Conservation (phyloP, 805 yeast species). For the Ogataea methylovora region DNA sequence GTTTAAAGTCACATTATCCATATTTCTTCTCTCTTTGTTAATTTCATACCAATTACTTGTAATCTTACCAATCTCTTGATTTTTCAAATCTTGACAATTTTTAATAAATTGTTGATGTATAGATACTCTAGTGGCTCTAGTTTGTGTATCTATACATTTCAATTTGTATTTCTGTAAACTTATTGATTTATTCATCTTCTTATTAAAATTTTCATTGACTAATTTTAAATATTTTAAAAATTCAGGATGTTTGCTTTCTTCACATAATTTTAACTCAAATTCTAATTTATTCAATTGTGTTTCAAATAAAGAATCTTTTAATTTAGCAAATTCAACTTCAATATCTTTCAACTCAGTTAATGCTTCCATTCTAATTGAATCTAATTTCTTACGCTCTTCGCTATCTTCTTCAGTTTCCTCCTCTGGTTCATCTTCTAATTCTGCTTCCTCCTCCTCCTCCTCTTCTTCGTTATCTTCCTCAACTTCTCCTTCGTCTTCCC, state of each 20-base stretch:
- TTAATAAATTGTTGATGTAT: conserved; percentile 80
- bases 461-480: conserved; percentile 19
- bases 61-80: conserved; percentile 57
- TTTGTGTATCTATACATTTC: conserved; percentile 72
- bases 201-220: conserved; percentile 68
- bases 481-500: conserved; percentile 16
- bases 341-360: conserved; percentile 68
- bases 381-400: conserved; percentile 23
- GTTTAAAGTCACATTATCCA: conserved; percentile 59
- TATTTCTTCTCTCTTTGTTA: conserved; percentile 76
- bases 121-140: conserved; percentile 68
- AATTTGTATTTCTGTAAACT: conserved; percentile 54
- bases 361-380: conserved; percentile 50
- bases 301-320: conserved; percentile 78
- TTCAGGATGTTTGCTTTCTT: conserved; percentile 89
- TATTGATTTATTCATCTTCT: conserved; percentile 37
- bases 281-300: conserved; percentile 73
- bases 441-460: conserved; percentile 17
- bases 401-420: conserved; percentile 15
- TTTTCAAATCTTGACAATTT: conserved; percentile 58
- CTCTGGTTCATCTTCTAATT: conserved; percentile 18
- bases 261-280: conserved; percentile 79
- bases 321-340: conserved; percentile 78
- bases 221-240: conserved; percentile 61
- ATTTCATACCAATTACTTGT: conserved; percentile 89